Base-by-base conservation (phyloP, 352 stramenopile species). In the Aphanomyces euteiches region DNA sequence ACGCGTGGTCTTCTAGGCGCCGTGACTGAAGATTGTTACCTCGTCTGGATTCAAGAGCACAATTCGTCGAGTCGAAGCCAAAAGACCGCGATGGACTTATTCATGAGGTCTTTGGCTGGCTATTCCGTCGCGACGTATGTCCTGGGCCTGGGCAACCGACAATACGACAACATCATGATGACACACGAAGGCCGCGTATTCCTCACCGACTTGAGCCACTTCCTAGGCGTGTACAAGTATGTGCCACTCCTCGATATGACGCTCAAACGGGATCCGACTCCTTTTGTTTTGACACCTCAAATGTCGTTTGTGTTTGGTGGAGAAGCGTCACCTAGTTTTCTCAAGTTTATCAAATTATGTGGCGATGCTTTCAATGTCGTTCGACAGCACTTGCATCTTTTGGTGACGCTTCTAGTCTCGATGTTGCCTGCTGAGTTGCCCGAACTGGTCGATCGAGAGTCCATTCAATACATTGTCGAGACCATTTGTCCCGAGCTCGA, bases 131-230 rank as follows among this genome's bases (percentile, higher is more conserved):
- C 92, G 10, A 97, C 91, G 10, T 98, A 96, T 71, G 87, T 98
- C 3, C 71, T 98, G 15, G 93, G 93, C 41, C 95, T 98, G 39
- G 93, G 93, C 7, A 93, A 98, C 67, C 85, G 93, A 6, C 93
- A 98, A 76, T 96, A 96, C 70, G 93, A 98, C 74, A 98, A 98
- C 73, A 87, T 98, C 61, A 98, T 98, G 95, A 75, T 98, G 54
- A 96, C 96, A 71, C 80, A 81, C 15, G 88, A 90, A 5, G 95
- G 95, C 0, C 96, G 95, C 68, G 84, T 98, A 21, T 98, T 98
- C 78, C 95, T 98, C 83, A 98, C 98, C 60, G 95, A 98, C 67
- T 98, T 98, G 73, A 93, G 95, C 1, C 93, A 98, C 72, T 97
- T 98, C 57, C 74, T 98, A 36, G 93, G 93, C 19, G 96, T 98